Conservation (phyloP, 1,284 basidiomycete genomes). For the Ustilago tritici region DNA sequence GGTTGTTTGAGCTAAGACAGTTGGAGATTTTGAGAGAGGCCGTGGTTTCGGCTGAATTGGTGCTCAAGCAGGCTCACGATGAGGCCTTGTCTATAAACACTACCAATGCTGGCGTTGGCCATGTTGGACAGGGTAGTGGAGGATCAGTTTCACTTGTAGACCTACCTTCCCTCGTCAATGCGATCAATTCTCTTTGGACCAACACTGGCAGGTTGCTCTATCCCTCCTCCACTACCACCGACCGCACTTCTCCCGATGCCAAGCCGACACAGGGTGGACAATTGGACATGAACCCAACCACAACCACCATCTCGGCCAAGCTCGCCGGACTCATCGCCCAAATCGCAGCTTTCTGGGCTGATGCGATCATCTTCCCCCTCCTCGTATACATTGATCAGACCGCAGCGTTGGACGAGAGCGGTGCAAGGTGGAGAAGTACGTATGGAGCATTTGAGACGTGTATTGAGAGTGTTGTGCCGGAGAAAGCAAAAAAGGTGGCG, state of each 20-base stretch:
- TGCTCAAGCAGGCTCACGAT: slow-evolving; percentile 30
- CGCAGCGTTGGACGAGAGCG: slow-evolving; percentile 4
- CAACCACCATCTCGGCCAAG: slow-evolving; percentile 5
- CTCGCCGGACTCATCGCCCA: slow-evolving; percentile 18
- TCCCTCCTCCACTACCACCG: slow-evolving; percentile 16
- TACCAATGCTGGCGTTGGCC: too few species aligned
- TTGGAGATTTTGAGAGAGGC: slow-evolving; percentile 42
- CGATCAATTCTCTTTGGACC: slow-evolving; percentile 54
- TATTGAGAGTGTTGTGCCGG: slow-evolving; percentile 28
- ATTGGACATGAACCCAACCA: slow-evolving; percentile 30
- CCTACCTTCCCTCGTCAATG: slow-evolving; percentile 36
- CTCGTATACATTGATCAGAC: slow-evolving; percentile 38
- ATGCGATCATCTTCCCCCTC: slow-evolving; percentile 32
- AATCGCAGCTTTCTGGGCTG: slow-evolving; percentile 23
- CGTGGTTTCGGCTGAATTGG: slow-evolving; percentile 41
- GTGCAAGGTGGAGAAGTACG: slow-evolving; percentile 23
- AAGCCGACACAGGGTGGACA: not conserved
- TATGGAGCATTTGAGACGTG: slow-evolving; percentile 44
- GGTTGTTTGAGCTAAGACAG: slow-evolving; percentile 45
- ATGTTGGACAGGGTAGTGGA: not conserved
- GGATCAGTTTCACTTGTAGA: slow-evolving; percentile 22
- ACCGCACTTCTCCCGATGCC: not conserved
- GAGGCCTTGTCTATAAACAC: not conserved
- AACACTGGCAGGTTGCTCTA: slow-evolving; percentile 44
- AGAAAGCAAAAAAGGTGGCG: slow-evolving; percentile 26